These are phyloP conservation scores for Vicia faba DNA, from an alignment of 306 rosid species.

Conservation along the genomic window DNA sequence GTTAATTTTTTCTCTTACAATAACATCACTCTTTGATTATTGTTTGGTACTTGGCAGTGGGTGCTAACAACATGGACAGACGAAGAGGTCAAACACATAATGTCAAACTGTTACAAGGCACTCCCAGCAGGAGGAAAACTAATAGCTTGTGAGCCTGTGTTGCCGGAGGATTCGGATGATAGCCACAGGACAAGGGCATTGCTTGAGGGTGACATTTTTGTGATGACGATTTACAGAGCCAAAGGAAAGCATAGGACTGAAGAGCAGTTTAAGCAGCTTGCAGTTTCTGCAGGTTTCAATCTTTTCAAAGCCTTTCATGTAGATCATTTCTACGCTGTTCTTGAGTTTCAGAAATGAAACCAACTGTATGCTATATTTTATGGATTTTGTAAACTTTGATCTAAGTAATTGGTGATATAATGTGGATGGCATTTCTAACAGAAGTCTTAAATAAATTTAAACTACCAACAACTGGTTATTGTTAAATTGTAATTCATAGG, in stretches of 20 bases:
- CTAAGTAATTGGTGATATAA: background rate
- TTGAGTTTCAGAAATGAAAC: conserved; percentile 73
- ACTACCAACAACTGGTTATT: background rate
- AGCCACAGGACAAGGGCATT: conserved; percentile 77
- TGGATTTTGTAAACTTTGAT: conserved; percentile 21
- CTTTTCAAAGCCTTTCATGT: conserved; percentile 60
- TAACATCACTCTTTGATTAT: background rate
- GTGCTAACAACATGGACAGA: conserved; percentile 88
- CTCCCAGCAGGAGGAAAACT: conserved; percentile 78
- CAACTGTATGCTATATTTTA: background rate
- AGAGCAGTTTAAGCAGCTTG: conserved; percentile 61
- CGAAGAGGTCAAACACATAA: conserved; percentile 62
- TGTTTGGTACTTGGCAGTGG: conserved; percentile 65
- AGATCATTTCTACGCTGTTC: conserved; percentile 60
- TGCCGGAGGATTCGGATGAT: conserved; percentile 73
- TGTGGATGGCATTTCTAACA: background rate
- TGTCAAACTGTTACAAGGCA: conserved; percentile 77
- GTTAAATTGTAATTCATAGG: too few species aligned
- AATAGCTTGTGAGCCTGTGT: conserved; percentile 84
- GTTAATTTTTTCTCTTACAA: too few species aligned
- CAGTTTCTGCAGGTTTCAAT: conserved; percentile 60
- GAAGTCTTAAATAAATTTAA: background rate
- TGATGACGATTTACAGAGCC: conserved; percentile 79
- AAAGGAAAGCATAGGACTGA: conserved; percentile 84
- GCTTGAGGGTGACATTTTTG: conserved; percentile 76